These are phyloP conservation scores for Lepidopterella palustris DNA, from an alignment of 495 filamentous ascomycete species.

Conservation along the genomic window DNA sequence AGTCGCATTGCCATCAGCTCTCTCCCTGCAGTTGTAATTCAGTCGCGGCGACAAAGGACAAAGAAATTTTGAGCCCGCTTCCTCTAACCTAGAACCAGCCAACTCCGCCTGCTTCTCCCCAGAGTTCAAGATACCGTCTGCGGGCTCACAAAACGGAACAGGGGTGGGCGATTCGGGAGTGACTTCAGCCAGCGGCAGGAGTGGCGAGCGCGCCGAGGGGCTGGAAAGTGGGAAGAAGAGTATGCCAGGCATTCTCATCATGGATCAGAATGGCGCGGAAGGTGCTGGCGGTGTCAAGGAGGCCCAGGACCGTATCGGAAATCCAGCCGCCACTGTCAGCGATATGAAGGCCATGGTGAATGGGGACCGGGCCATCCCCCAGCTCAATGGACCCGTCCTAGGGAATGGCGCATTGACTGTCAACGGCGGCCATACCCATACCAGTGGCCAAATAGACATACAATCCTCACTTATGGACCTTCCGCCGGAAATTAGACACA, in stretches of 20 bases:
- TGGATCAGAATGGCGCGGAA: constrained; percentile 31
- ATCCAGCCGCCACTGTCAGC: constrained; percentile 9
- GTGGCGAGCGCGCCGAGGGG: constrained; percentile 17
- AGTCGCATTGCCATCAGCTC: not conserved
- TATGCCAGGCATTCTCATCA: constrained; percentile 38
- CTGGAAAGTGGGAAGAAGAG: constrained; percentile 18
- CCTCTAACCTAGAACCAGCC: not conserved
- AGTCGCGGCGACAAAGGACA: not conserved
- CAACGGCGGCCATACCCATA: constrained; percentile 10
- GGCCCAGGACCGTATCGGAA: constrained; percentile 8
- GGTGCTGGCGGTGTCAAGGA: constrained; percentile 21
- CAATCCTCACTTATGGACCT: constrained; percentile 20
- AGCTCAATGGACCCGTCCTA: constrained; percentile 7
- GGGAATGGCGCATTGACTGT: not conserved
- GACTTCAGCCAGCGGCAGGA: constrained; percentile 17
- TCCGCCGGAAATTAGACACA: constrained; percentile 71
- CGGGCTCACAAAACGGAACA: constrained; percentile 4
- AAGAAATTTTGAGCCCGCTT: not conserved
- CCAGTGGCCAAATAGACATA: not conserved
- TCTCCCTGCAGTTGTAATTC: not conserved
- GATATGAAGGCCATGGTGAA: constrained; percentile 17
- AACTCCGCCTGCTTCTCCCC: not conserved
- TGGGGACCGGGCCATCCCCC: constrained; percentile 13
- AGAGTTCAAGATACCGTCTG: constrained; percentile 14
- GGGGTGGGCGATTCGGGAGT: constrained; percentile 17